Conservation (phyloP, 2,329 filamentous ascomycete genomes). For the Fusarium coicis region DNA sequence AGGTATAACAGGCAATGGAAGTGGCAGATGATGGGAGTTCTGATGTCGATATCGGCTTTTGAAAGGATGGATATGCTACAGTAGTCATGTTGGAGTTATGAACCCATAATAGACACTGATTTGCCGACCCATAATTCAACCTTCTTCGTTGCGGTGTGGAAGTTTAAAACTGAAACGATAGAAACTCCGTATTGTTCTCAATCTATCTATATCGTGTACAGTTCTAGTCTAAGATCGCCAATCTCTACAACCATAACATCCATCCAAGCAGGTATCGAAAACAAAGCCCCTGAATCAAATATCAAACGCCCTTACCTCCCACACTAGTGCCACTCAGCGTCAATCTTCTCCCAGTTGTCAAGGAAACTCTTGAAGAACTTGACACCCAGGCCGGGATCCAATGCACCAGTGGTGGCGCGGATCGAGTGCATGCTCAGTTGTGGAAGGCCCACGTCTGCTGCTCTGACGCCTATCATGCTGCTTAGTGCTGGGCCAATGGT, state of each 20-base stretch:
- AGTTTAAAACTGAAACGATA: neutral
- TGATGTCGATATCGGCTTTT: neutral
- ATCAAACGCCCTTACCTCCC: slow-evolving; percentile 10
- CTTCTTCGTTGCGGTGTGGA: neutral
- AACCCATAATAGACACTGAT: neutral
- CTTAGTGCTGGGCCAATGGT: slow-evolving; percentile 95
- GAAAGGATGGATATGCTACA: neutral
- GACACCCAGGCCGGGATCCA: slow-evolving; percentile 89
- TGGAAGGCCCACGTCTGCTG: slow-evolving; percentile 88
- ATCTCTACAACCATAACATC: slow-evolving; percentile 13
- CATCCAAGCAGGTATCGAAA: slow-evolving; percentile 18
- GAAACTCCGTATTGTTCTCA: neutral
- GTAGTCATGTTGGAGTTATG: neutral
- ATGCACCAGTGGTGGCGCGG: slow-evolving; percentile 83
- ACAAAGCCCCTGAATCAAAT: neutral
- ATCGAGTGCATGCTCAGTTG: slow-evolving; percentile 96
- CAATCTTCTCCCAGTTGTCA: slow-evolving; percentile 85
- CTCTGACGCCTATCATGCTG: slow-evolving; percentile 80
- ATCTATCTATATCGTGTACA: slow-evolving; percentile 5
- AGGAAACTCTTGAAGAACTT: slow-evolving; percentile 91
- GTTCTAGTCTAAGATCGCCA: slow-evolving; percentile 4
- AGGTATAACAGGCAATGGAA: neutral
- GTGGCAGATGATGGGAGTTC: neutral
- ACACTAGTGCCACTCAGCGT: slow-evolving; percentile 74
- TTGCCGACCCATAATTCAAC: neutral